Percentiles rank a stretch among this genome's conserved stretches.
Conservation (phyloP, 2,329 filamentous ascomycete genomes). For the Colletotrichum cordylinicola region DNA sequence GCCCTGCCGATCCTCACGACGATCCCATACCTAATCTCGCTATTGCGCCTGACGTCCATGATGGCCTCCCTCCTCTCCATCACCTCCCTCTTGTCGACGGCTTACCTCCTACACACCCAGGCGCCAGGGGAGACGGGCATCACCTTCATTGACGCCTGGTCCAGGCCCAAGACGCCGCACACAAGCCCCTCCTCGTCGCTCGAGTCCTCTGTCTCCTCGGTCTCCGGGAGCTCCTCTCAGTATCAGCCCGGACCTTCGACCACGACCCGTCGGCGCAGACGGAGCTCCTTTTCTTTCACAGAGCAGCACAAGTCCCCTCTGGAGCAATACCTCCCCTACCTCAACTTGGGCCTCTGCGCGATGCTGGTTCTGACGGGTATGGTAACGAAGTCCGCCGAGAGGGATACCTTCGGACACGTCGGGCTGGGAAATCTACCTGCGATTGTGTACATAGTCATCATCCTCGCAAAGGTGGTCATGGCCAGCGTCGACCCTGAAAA, state of each 20-base stretch:
- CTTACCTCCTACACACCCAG: slow-evolving; percentile 64
- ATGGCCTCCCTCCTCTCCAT: slow-evolving; percentile 33
- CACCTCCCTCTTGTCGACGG: slow-evolving; percentile 66
- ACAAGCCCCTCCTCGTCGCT: slow-evolving; percentile 10
- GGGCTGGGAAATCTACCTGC: slow-evolving; percentile 58
- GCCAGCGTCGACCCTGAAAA: slow-evolving; percentile 70
- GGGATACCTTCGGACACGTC: slow-evolving; percentile 40
- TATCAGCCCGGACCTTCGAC: not conserved
- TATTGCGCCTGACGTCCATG: slow-evolving; percentile 36
- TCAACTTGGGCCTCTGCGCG: slow-evolving; percentile 64
- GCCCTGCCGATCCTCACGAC: slow-evolving; percentile 62
- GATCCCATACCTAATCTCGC: slow-evolving; percentile 58
- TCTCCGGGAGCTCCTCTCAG: not conserved
- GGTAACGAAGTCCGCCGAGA: slow-evolving; percentile 31
- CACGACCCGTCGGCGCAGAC: slow-evolving; percentile 7
- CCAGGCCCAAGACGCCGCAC: slow-evolving; percentile 27
- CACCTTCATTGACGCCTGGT: slow-evolving; percentile 50
- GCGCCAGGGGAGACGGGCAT: slow-evolving; percentile 63
- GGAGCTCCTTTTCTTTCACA: slow-evolving; percentile 25
- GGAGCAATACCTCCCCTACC: slow-evolving; percentile 61
- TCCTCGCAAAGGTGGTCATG: slow-evolving; percentile 71
- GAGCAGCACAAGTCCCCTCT: slow-evolving; percentile 48
- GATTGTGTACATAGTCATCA: slow-evolving; percentile 64
- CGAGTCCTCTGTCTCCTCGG: slow-evolving; percentile 8
- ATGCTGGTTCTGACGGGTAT: slow-evolving; percentile 55